Evolutionary conservation across 2,329 filamentous ascomycete genomes (phyloP).

Genomic region (Alternaria dauci): DNA sequence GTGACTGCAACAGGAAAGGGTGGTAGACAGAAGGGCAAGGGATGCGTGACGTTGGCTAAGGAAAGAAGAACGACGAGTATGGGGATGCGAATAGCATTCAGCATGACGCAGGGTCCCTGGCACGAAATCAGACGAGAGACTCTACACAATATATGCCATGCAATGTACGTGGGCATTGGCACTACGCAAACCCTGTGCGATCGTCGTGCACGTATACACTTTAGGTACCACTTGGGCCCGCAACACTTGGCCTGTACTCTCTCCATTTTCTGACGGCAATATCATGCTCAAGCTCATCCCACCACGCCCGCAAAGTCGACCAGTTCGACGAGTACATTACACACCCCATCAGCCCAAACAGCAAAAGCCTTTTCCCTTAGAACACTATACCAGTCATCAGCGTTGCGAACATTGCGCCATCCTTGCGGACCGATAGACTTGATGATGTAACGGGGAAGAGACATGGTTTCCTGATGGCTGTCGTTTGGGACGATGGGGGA

Average conservation of each 20-base stretch:
- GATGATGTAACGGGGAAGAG: conserved; percentile 28
- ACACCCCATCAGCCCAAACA: conserved; percentile 43
- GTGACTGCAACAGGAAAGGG: too few relatives aligned
- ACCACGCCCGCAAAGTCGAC: conserved; percentile 4
- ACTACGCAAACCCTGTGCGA: background rate
- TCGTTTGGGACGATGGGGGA: background rate
- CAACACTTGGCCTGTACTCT: background rate
- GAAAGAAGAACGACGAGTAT: too few relatives aligned
- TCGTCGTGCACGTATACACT: background rate
- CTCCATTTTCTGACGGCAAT: background rate
- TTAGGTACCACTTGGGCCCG: background rate
- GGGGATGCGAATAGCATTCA: too few relatives aligned
- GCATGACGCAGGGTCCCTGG: background rate
- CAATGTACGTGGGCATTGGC: background rate
- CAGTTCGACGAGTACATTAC: conserved; percentile 44
- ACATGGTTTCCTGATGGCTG: background rate
- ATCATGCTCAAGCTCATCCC: background rate
- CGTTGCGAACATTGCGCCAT: conserved; percentile 30
- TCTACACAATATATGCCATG: background rate
- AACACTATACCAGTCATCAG: conserved; percentile 37
- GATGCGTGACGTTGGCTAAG: background rate
- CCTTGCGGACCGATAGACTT: conserved; percentile 37
- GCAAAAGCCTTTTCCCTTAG: conserved; percentile 38
- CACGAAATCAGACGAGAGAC: background rate
- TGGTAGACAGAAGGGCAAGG: too few relatives aligned